phyloP scores from a whole-genome alignment of 176 grass and related monocot species.

The Echinochloa phyllopogon region DNA sequence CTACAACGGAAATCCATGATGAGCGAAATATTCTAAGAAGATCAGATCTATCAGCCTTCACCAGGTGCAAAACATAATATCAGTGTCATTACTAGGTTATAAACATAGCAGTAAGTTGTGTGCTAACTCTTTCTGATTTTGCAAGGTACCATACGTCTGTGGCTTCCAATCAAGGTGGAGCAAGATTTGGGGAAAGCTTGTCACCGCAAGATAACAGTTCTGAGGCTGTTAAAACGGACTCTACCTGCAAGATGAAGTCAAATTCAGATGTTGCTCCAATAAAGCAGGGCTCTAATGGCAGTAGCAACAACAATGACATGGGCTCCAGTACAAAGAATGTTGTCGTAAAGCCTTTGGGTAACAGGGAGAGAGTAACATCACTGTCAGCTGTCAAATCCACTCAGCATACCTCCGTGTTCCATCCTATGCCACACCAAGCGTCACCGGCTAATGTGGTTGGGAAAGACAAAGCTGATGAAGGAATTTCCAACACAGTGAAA shows the following conservation, averaged over 20 bases:
- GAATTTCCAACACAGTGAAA: slow-evolving; percentile 39
- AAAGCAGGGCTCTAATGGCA: slow-evolving; percentile 88
- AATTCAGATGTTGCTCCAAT: slow-evolving; percentile 58
- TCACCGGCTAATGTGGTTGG: slow-evolving; percentile 32
- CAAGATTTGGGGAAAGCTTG: slow-evolving; percentile 64
- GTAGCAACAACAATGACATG: slow-evolving; percentile 82
- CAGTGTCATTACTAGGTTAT: slow-evolving; percentile 52
- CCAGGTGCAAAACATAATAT: slow-evolving; percentile 89
- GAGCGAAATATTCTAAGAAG: slow-evolving; percentile 71
- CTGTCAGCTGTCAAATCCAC: slow-evolving; percentile 62
- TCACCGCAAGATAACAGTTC: slow-evolving; percentile 82
- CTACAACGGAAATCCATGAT: slow-evolving; percentile 51
- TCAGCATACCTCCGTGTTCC: slow-evolving; percentile 77
- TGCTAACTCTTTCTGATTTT: slow-evolving; percentile 68
- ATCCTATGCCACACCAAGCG: slow-evolving; percentile 56
- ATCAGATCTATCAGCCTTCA: slow-evolving; percentile 82
- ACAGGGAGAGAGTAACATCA: slow-evolving; percentile 56
- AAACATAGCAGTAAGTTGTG: slow-evolving; percentile 49
- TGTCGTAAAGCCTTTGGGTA: slow-evolving; percentile 49
- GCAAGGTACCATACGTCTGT: slow-evolving; percentile 89
- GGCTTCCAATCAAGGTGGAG: slow-evolving; percentile 67
- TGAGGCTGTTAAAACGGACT: slow-evolving; percentile 74
- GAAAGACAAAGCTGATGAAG: slow-evolving; percentile 61
- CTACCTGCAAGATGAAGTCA: slow-evolving; percentile 61
- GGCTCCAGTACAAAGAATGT: slow-evolving; percentile 86